Evolutionary conservation across 108 stramenopile species (phyloP).

Genomic region (Epithemia pelagica): DNA sequence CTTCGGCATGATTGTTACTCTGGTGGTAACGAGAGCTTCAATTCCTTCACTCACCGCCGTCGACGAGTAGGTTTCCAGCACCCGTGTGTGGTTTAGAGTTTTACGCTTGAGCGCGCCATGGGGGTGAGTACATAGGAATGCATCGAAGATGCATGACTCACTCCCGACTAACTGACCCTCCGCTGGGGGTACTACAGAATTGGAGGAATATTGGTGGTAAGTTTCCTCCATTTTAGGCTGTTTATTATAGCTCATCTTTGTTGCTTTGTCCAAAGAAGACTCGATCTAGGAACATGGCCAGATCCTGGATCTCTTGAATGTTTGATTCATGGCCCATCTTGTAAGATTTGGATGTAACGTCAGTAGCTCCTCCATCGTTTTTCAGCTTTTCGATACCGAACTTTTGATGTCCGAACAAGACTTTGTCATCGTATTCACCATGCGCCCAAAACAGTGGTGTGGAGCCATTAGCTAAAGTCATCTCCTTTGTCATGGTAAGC

Average conservation of each 20-base stretch:
- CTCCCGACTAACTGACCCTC: too few species aligned
- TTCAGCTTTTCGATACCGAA: constrained; percentile 57
- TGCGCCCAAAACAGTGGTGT: constrained; percentile 84
- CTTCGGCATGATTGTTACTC: constrained; percentile 65
- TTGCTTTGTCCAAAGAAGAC: too few species aligned
- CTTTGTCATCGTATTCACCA: constrained; percentile 76
- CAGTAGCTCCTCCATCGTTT: constrained; percentile 24
- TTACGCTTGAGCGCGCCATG: too few species aligned
- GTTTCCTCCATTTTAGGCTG: too few species aligned
- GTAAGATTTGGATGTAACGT: constrained; percentile 34
- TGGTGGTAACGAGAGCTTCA: constrained; percentile 86
- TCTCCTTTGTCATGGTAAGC: constrained; percentile 58
- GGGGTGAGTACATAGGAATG: too few species aligned
- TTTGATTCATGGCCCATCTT: constrained; percentile 69
- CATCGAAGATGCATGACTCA: too few species aligned
- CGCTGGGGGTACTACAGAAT: too few species aligned
- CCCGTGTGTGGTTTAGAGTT: too few species aligned
- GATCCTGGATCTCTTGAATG: constrained; percentile 55
- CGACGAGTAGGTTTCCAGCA: constrained; percentile 85
- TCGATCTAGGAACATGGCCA: constrained; percentile 67
- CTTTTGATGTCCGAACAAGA: constrained; percentile 71
- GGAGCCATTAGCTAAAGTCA: constrained; percentile 22
- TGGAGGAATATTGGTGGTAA: too few species aligned
- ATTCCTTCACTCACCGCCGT: constrained; percentile 92
- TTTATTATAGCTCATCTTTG: too few species aligned